Evolutionary conservation across 305 asterid genomes (phyloP).

Genomic region (Fraxinus angustifolia): DNA sequence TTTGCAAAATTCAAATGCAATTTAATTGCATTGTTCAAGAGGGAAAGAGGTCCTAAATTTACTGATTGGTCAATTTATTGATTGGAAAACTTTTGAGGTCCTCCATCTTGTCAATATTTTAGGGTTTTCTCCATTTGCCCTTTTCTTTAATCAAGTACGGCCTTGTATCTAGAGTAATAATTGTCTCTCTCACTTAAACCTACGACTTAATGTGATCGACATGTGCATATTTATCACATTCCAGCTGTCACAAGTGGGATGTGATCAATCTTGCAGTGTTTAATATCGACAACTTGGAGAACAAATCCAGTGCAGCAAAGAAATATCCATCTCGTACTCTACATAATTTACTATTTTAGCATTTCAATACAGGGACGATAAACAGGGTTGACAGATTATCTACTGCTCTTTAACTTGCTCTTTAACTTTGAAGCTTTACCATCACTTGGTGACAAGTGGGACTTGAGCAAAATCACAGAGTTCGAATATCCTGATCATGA

Average conservation of each 20-base stretch:
- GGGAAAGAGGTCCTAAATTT: not conserved
- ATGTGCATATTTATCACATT: not conserved
- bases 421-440: not conserved
- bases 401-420: not conserved
- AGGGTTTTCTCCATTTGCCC: not conserved
- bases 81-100: not conserved
- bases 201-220: not conserved
- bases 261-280: not conserved
- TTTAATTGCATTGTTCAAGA: not conserved
- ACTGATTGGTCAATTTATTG: not conserved
- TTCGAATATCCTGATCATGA: not conserved
- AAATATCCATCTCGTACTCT: not conserved
- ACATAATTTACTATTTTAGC: not conserved
- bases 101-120: not conserved
- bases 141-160: not conserved
- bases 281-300: not conserved
- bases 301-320: not conserved
- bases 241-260: not conserved
- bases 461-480: not conserved
- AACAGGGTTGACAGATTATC: not conserved
- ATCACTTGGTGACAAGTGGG: not conserved
- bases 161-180: not conserved
- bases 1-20: not conserved
- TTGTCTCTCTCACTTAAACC: not conserved
- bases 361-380: not conserved